Evolutionary conservation across 192 early-diverging fungal genomes (phyloP).

Genomic region (Podila epicladia): DNA sequence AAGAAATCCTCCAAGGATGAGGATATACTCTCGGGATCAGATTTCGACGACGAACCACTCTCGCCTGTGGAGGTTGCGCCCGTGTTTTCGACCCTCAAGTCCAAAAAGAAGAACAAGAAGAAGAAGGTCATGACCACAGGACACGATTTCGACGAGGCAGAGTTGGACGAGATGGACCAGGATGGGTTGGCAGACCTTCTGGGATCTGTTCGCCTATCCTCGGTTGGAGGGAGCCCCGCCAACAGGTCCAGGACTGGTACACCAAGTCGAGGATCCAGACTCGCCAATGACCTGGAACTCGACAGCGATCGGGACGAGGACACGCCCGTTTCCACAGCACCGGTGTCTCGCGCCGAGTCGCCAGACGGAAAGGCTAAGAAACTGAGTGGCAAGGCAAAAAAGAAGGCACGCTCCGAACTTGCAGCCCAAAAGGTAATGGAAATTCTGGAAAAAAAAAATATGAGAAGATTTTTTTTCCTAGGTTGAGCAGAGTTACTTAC

Average conservation of each 20-base stretch:
- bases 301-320: slow-evolving; percentile 43
- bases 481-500: neutral
- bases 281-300: neutral
- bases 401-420: slow-evolving; percentile 32
- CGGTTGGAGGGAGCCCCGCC: slow-evolving; percentile 34
- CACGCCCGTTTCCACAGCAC: slow-evolving; percentile 56
- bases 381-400: slow-evolving; percentile 48
- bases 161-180: slow-evolving; percentile 37
- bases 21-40: slow-evolving; percentile 2
- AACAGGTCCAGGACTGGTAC: slow-evolving; percentile 29
- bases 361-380: slow-evolving; percentile 48
- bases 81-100: slow-evolving; percentile 23
- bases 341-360: slow-evolving; percentile 52
- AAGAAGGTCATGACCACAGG: slow-evolving; percentile 53
- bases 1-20: neutral
- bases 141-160: slow-evolving; percentile 22
- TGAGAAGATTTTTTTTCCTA: neutral
- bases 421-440: slow-evolving; percentile 55
- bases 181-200: slow-evolving; percentile 38
- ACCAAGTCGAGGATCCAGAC: slow-evolving; percentile 20
- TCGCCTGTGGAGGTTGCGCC: slow-evolving; percentile 19
- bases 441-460: neutral
- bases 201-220: slow-evolving; percentile 32
- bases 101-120: slow-evolving; percentile 62
- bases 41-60: slow-evolving; percentile 59